Conservation (phyloP, 2,329 filamentous ascomycete genomes). For the Gaeumannomyces sp. region DNA sequence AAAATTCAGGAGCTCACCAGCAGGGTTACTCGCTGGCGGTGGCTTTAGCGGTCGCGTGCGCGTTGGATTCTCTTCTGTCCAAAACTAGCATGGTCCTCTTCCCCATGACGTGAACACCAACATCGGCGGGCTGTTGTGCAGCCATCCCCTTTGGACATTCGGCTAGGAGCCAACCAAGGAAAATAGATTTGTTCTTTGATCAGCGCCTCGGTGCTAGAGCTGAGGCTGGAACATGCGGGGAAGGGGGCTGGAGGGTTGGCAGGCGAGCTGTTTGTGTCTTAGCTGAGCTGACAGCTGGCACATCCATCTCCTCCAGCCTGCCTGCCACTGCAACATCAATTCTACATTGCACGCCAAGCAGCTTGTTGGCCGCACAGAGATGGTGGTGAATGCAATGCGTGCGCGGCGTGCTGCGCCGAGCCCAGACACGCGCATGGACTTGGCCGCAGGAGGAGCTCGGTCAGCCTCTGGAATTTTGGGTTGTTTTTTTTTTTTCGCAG, state of each 20-base stretch:
- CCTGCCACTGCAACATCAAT: too few species aligned
- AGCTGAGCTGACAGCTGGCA: neutral
- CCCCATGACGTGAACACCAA: neutral
- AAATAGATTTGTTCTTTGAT: neutral
- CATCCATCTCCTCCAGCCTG: too few species aligned
- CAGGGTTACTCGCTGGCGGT: neutral
- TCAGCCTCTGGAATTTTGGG: neutral
- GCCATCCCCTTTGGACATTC: neutral
- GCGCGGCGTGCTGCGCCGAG: too few species aligned
- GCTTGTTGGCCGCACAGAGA: too few species aligned
- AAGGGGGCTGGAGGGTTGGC: neutral
- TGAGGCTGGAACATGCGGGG: neutral
- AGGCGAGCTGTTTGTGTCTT: neutral
- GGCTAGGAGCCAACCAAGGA: neutral
- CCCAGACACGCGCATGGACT: neutral
- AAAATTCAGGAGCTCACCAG: neutral
- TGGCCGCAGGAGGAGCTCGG: neutral
- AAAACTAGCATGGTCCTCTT: too few species aligned
- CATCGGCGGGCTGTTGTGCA: neutral
- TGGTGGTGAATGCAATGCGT: neutral
- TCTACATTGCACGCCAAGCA: too few species aligned
- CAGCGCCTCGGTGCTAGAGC: neutral
- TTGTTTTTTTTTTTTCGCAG: neutral
- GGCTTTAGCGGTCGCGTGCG: neutral
- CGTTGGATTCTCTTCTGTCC: too few species aligned